These are phyloP conservation scores for Salix suchowensis DNA, from an alignment of 345 rosid species.

Conservation along the genomic window DNA sequence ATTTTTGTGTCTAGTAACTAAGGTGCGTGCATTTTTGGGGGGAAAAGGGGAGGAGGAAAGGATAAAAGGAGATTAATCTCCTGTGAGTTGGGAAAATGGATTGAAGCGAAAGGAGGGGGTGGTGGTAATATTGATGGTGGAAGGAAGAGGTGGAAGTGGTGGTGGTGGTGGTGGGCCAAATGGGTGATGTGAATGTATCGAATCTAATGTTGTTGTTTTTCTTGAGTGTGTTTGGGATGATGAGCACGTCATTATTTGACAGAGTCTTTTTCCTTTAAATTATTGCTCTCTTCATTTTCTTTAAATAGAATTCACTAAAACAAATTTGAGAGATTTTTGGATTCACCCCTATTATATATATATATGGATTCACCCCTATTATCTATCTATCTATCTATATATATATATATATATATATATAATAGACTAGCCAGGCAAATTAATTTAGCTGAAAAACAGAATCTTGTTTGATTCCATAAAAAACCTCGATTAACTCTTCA, in stretches of 20 bases:
- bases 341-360: no score
- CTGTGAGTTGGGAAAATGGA: constrained; percentile 2
- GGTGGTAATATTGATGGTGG: constrained; percentile 1
- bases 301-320: not conserved
- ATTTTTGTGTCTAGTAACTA: not conserved
- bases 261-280: constrained; percentile 7
- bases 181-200: constrained; percentile 4
- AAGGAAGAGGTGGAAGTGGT: not conserved
- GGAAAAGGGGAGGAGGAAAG: not conserved
- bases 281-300: not conserved
- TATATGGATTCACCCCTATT: not conserved
- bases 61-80: constrained; percentile 1
- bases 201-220: not conserved
- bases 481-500: no score
- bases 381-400: no score
- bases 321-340: not conserved
- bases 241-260: constrained; percentile 41
- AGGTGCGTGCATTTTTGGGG: not conserved
- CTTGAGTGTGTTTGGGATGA: not conserved
- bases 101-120: not conserved
- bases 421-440: no score
- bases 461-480: no score
- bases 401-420: no score
- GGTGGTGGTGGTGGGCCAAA: constrained; percentile 10
- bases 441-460: no score